Evolutionary conservation across 352 stramenopile species (phyloP).

Genomic region (Phytophthora citrophthora): DNA sequence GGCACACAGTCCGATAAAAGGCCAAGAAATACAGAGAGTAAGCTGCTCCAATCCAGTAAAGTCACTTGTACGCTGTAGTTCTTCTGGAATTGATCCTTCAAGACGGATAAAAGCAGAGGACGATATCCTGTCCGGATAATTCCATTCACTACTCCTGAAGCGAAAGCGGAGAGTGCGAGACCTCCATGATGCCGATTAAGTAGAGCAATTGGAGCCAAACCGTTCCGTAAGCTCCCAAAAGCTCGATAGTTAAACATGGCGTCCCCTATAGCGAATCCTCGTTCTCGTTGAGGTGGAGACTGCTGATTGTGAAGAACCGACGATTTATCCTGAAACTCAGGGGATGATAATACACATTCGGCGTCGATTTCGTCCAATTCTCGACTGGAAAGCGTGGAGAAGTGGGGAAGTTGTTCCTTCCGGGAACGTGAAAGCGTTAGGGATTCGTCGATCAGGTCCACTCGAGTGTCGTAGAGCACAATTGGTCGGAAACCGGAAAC

Average conservation of each 20-base stretch:
- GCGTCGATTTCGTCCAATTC: slow-evolving; percentile 40
- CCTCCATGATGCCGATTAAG: slow-evolving; percentile 45
- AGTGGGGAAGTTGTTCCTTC: slow-evolving; percentile 24
- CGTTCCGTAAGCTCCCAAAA: slow-evolving; percentile 54
- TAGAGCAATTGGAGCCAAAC: slow-evolving; percentile 40
- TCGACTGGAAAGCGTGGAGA: slow-evolving; percentile 24
- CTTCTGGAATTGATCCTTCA: slow-evolving; percentile 42
- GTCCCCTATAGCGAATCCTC: slow-evolving; percentile 32
- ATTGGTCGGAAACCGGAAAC: slow-evolving; percentile 31
- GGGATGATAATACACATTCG: slow-evolving; percentile 7
- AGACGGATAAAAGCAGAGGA: slow-evolving; percentile 51
- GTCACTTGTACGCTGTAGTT: slow-evolving; percentile 40
- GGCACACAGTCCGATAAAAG: slow-evolving; percentile 86
- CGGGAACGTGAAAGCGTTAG: slow-evolving; percentile 32
- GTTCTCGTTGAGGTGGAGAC: slow-evolving; percentile 8
- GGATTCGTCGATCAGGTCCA: slow-evolving; percentile 31
- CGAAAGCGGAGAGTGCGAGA: slow-evolving; percentile 44
- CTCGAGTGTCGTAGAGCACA: slow-evolving; percentile 28
- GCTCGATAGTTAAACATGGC: slow-evolving; percentile 57
- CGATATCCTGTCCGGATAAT: slow-evolving; percentile 47
- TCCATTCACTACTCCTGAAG: slow-evolving; percentile 33
- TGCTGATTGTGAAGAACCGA: not conserved
- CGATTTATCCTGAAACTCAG: not conserved
- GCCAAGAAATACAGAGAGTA: slow-evolving; percentile 85
- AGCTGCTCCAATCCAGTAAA: slow-evolving; percentile 70